Conservation (phyloP, 495 filamentous ascomycete genomes). For the Thermothielavioides terrestris region DNA sequence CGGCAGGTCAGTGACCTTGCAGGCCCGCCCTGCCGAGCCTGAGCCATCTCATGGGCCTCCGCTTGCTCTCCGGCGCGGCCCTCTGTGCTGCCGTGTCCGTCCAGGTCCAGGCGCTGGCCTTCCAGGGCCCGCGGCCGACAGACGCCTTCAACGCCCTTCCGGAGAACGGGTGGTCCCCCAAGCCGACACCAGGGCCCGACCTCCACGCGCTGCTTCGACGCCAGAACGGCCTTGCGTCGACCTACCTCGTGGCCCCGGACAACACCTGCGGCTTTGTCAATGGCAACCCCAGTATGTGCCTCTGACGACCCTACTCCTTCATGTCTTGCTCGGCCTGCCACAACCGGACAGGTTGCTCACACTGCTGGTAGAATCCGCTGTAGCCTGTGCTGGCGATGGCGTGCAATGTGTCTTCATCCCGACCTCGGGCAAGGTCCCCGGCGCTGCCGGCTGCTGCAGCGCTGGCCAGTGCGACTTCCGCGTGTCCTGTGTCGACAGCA, state of each 20-base stretch:
- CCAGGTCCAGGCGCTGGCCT: conserved; percentile 28
- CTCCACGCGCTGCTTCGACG: conserved; percentile 28
- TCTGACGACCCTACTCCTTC: not conserved
- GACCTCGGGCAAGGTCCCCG: conserved; percentile 12
- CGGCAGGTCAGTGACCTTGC: not conserved
- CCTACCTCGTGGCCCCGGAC: conserved; percentile 37
- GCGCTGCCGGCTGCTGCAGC: conserved; percentile 33
- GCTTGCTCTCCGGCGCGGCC: conserved; percentile 13
- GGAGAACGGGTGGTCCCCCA: conserved; percentile 14
- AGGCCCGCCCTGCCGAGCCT: no score
- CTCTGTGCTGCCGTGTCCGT: conserved; percentile 27
- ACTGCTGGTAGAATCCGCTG: conserved; percentile 21
- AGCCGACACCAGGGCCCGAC: conserved; percentile 28
- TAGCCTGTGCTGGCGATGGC: conserved; percentile 21
- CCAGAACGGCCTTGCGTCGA: conserved; percentile 16
- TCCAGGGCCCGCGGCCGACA: conserved; percentile 28
- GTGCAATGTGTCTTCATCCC: conserved; percentile 28
- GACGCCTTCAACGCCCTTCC: conserved; percentile 12
- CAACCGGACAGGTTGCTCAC: not conserved
- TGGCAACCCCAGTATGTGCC: conserved; percentile 25
- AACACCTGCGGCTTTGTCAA: conserved; percentile 42
- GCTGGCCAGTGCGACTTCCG: conserved; percentile 22
- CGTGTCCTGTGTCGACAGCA: conserved; percentile 24
- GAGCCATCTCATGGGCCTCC: conserved; percentile 13
- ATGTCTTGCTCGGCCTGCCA: not conserved